Base-by-base conservation (phyloP, 164 flowering plant species). In the Chimonanthus praecox region DNA sequence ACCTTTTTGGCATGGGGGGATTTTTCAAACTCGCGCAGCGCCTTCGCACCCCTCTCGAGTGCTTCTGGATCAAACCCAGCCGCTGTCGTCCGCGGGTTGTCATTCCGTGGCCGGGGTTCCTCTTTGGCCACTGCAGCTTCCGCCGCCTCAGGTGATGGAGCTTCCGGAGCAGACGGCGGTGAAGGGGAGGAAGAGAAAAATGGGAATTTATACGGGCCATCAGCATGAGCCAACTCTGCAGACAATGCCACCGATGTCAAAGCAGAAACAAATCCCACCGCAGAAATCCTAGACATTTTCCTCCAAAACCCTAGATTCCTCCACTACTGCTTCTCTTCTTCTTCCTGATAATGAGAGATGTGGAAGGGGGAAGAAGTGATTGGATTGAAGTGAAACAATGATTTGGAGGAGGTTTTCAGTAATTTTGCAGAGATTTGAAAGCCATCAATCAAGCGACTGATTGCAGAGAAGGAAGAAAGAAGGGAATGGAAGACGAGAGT, bases 61-160 rank as follows among this genome's bases (percentile, higher is more conserved):
- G 98, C 87, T 78, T 86, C 94, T 0, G 96, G 98, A 72, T 93
- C 98, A 70, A 95, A 93, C 18, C 99, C 98, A 33, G 92, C 85
- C 0, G 99, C 87, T 0, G 90, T 77, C 0, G 98, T 94, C 73
- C 98, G 79, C 49, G 99, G 99, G 49, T 89, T 77, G 65, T 93
- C 90, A 66, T 94, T 95, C 51, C 93, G 84, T 68, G 78, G 83
- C 72, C 83, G 83, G 33, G 78, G 46, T 58, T 73, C 78, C 3
- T 79, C 79, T 58, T 73, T 69, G 5, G 60, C 60, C 48, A 49
- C 54, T 46, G 67, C n/a, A 48, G 77, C 58, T 7, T 68, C 16
- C 48, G 20, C 62, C 16, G 60, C n/a, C 7, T 71, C 48, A 48
- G 46, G 49, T 69, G 75, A 47, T 60, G 74, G 51, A 47, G 84